Evolutionary conservation across 805 yeast species (phyloP).

Genomic region (Yamadazyma sp.): DNA sequence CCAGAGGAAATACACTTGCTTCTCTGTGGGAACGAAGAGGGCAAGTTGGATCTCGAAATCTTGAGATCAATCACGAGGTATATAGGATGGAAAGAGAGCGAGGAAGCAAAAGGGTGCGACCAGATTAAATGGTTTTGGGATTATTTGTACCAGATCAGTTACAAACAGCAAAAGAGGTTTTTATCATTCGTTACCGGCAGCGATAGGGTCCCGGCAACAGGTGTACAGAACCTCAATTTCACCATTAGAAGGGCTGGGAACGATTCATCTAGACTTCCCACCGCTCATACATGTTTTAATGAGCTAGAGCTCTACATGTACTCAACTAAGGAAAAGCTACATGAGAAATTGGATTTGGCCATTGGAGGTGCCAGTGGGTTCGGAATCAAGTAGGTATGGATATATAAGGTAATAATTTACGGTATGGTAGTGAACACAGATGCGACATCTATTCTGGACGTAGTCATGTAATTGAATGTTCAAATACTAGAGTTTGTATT

Average conservation of each 20-base stretch:
- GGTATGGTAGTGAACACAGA: no score
- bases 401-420: background rate
- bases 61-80: conserved; percentile 74
- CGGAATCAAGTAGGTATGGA: conserved; percentile 64
- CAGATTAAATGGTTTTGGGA: conserved; percentile 88
- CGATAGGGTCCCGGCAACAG: conserved; percentile 91
- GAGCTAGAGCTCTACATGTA: conserved; percentile 80
- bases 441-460: no score
- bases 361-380: conserved; percentile 83
- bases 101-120: conserved; percentile 27
- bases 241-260: conserved; percentile 49
- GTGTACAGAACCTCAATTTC: conserved; percentile 72
- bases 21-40: conserved; percentile 73
- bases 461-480: no score
- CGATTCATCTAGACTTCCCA: conserved; percentile 59
- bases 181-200: conserved; percentile 85
- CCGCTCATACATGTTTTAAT: conserved; percentile 94
- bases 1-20: conserved; percentile 80
- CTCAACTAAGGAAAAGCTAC: conserved; percentile 50
- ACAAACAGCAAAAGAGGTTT: conserved; percentile 56
- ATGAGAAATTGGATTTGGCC: conserved; percentile 62
- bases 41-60: conserved; percentile 61
- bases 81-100: conserved; percentile 41
- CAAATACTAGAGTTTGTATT: no score
- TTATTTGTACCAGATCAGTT: conserved; percentile 49